A percentile compares a stretch with the other conserved stretches of the same genome.
Conservation (phyloP, 2,329 filamentous ascomycete species). For the Diaporthe sp. region DNA sequence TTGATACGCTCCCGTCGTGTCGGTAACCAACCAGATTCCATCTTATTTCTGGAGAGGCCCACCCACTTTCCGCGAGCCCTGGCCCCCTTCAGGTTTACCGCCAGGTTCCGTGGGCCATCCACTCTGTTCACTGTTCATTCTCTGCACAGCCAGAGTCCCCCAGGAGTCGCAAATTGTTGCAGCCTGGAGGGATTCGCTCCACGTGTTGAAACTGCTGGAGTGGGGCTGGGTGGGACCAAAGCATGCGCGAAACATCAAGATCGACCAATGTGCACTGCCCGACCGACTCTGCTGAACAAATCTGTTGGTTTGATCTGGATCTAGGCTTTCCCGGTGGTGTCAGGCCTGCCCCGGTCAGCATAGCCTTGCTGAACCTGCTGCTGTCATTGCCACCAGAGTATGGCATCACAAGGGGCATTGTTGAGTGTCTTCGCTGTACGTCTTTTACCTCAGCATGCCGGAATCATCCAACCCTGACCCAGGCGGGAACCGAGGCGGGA, state of each 20-base stretch:
- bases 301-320: conserved; percentile 8
- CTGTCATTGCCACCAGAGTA: not conserved
- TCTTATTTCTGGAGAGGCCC: not conserved
- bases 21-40: conserved; percentile 33
- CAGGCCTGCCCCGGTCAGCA: not conserved
- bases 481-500: too few relatives aligned
- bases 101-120: conserved; percentile 10
- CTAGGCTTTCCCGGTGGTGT: not conserved
- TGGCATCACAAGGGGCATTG: not conserved
- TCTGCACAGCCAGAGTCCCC: conserved; percentile 7
- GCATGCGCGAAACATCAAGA: conserved; percentile 17
- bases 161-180: conserved; percentile 4
- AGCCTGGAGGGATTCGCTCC: conserved; percentile 26
- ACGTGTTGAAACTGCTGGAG: conserved; percentile 27
- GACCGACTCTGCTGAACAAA: not conserved
- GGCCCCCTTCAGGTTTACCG: not conserved
- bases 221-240: conserved; percentile 11
- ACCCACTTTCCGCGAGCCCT: conserved; percentile 15
- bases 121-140: not conserved
- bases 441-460: not conserved
- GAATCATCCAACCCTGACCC: not conserved
- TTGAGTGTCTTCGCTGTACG: not conserved
- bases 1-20: conserved; percentile 32
- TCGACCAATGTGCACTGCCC: not conserved
- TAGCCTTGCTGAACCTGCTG: not conserved